Evolutionary conservation across 768 basidiomycete genomes (phyloP).

Genomic region (Calocybe gangraenosa): DNA sequence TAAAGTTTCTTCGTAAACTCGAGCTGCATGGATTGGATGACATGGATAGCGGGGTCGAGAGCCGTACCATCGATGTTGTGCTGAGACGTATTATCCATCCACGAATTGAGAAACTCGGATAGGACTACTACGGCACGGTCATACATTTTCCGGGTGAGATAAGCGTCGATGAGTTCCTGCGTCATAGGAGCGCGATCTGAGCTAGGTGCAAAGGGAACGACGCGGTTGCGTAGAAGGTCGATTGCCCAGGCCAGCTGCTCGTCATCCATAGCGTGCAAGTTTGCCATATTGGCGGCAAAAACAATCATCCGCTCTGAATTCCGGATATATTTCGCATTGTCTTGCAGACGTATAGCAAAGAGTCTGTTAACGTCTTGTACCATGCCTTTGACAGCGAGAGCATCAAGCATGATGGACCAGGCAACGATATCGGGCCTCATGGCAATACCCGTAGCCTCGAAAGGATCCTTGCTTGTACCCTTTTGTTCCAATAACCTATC

Average conservation of each 20-base stretch:
- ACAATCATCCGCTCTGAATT: slow-evolving; percentile 37
- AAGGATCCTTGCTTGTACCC: slow-evolving; percentile 29
- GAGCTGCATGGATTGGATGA: slow-evolving; percentile 17
- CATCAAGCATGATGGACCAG: slow-evolving; percentile 59
- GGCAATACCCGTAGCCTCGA: slow-evolving; percentile 37
- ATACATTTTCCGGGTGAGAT: slow-evolving; percentile 25
- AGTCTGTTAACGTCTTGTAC: slow-evolving; percentile 54
- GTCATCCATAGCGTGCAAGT: slow-evolving; percentile 15
- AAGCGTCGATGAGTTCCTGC: slow-evolving; percentile 24
- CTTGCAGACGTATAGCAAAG: slow-evolving; percentile 35
- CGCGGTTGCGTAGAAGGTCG: slow-evolving; percentile 16
- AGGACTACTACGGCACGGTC: slow-evolving; percentile 19
- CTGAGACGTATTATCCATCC: slow-evolving; percentile 2
- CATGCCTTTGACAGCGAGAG: slow-evolving; percentile 44
- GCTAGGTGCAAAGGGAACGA: background rate
- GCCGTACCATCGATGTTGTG: background rate
- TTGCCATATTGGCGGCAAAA: slow-evolving; percentile 32
- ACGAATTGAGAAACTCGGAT: slow-evolving; percentile 10
- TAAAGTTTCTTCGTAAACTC: slow-evolving; percentile 23
- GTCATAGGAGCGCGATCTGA: slow-evolving; percentile 11
- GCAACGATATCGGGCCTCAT: slow-evolving; percentile 49
- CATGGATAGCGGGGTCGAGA: slow-evolving; percentile 3
- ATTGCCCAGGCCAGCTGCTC: slow-evolving; percentile 16
- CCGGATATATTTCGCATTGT: slow-evolving; percentile 32
- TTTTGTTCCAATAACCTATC: slow-evolving; percentile 48